A percentile compares a stretch with the other conserved stretches of the same genome.
phyloP scores from a whole-genome alignment of 495 filamentous ascomycete species.

The Lasiosphaeria ovina region DNA sequence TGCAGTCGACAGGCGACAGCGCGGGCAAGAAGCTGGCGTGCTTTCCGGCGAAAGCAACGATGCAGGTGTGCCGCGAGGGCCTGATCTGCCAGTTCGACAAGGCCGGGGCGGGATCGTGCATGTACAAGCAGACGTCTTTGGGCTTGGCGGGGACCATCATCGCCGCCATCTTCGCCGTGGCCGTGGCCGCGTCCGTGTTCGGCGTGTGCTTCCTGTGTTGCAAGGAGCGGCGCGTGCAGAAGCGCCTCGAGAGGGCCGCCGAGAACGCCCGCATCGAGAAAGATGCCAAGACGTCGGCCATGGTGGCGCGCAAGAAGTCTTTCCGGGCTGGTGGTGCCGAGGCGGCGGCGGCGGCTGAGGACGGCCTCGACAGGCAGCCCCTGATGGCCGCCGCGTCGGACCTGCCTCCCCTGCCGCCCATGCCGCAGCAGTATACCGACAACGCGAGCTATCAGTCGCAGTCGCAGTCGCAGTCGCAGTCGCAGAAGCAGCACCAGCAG shows the following conservation, averaged over 20 bases:
- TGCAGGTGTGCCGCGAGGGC: constrained; percentile 41
- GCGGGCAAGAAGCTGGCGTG: constrained; percentile 35
- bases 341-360: constrained; percentile 75
- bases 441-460: background rate
- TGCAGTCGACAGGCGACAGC: constrained; percentile 33
- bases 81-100: constrained; percentile 41
- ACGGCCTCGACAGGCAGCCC: constrained; percentile 44
- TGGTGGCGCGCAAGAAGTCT: constrained; percentile 26
- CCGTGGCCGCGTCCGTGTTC: constrained; percentile 27
- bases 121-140: constrained; percentile 38
- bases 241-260: constrained; percentile 30
- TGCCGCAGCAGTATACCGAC: constrained; percentile 12
- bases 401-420: constrained; percentile 13
- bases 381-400: constrained; percentile 25
- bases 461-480: background rate
- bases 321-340: constrained; percentile 15
- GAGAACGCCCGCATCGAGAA: constrained; percentile 37
- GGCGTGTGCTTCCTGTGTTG: constrained; percentile 42
- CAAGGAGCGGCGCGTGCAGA: constrained; percentile 35
- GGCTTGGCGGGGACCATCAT: constrained; percentile 40
- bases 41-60: constrained; percentile 32
- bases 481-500: background rate
- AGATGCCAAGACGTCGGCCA: constrained; percentile 29
- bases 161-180: constrained; percentile 39
- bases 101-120: constrained; percentile 41